Base-by-base conservation (phyloP, 805 yeast genomes). In the Metschnikowia gelsemii region DNA sequence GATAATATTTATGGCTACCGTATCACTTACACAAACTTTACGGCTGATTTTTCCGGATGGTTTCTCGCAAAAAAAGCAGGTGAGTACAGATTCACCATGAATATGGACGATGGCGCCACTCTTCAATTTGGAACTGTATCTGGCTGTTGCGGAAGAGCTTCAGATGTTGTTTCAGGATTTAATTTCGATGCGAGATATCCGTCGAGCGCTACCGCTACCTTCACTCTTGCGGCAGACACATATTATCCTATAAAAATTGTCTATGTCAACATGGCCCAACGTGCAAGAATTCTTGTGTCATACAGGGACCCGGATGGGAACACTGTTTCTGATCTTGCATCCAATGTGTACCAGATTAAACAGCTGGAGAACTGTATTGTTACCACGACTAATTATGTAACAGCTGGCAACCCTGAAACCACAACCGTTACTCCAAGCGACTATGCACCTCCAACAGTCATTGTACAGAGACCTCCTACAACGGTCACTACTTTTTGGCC, bases 41-140 rank as follows among this genome's bases (percentile, higher is more conserved):
- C 47, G 5, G 24, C 19, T 5, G 44, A 31, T 6, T 35, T 48
- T 30, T n/a, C 43, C 1, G 51, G 51, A 5, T 46, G 35, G 38
- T 48, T 48, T 22, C n/a, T 16, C 4, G 50, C 40, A 8, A 34
- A 28, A 3, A 13, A 25, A 5, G 19, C 45, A 7, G 50, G 50
- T 22, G 18, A 4, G 7, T 42, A 48, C 35, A 42, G 35, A 4
- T 40, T 48, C 31, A 36, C 38, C 22, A 20, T 48, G 25, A 8
- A 8, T 4, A 43, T 40, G 14, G 51, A 48, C 13, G 45, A 45
- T 24, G 51, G 47, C 18, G 51, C 42, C 2, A 33, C 51, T 3
- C 21, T 48, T 23, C 45, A 38, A 9, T 40, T 48, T 16, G 47
- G 51, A 11, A 35, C 43, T 2, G 50, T 39, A 3, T 25, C 21